These are phyloP conservation scores for Calocybe gambosa DNA, from an alignment of 1,284 basidiomycete genomes.

Conservation along the genomic window DNA sequence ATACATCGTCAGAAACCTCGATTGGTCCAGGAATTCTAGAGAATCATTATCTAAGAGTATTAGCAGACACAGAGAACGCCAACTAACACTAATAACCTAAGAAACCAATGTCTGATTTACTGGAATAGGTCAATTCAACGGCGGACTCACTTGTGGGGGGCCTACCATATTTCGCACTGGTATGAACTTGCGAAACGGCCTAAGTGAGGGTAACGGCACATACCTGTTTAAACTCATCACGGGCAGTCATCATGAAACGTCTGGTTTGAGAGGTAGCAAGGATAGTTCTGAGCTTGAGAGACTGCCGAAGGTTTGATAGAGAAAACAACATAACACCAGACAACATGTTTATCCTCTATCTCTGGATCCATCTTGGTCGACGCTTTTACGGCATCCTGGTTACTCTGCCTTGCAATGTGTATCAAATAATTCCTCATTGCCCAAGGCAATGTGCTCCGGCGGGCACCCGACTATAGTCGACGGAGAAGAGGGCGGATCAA, in stretches of 20 bases:
- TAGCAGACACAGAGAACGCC: constrained; percentile 1
- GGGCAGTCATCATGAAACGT: constrained; percentile 14
- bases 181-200: neutral
- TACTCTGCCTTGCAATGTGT: neutral
- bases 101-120: constrained; percentile 1
- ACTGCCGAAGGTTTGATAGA: constrained; percentile 13
- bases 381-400: neutral
- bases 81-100: constrained; percentile 62
- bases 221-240: constrained; percentile 18
- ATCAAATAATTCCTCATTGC: constrained; percentile 1
- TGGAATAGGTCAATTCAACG: neutral
- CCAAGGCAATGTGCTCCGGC: neutral
- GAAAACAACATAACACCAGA: constrained; percentile 16
- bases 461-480: constrained; percentile 9
- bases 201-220: neutral
- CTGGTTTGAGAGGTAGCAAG: neutral
- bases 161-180: constrained; percentile 25
- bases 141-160: constrained; percentile 58
- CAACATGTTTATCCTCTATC: constrained; percentile 11
- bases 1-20: constrained; percentile 74
- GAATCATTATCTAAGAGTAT: neutral
- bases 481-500: constrained; percentile 8
- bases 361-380: neutral
- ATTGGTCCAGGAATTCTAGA: constrained; percentile 77
- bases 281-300: constrained; percentile 8